These are phyloP conservation scores for Cruciata laevipes DNA, from an alignment of 257 asterid genomes.

Conservation along the genomic window DNA sequence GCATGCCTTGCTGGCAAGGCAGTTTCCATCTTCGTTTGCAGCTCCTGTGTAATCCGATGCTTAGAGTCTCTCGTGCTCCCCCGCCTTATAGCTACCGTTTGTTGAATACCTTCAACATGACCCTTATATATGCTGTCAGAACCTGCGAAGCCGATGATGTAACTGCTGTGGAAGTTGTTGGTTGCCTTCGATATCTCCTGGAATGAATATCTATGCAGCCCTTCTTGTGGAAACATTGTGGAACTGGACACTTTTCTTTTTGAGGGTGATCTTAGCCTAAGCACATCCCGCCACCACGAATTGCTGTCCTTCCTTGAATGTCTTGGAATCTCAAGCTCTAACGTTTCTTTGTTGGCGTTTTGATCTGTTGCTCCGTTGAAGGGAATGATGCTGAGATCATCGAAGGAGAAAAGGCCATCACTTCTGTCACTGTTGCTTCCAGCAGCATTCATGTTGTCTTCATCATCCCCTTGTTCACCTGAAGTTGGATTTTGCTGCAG, in stretches of 20 bases:
- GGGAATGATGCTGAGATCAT: conserved; percentile 27
- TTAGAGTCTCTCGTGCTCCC: conserved; percentile 39
- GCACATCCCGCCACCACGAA: conserved; percentile 44
- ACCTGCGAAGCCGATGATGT: conserved; percentile 46
- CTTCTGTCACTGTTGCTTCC: conserved; percentile 37
- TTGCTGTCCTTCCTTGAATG: conserved; percentile 31
- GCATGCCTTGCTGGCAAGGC: conserved; percentile 26
- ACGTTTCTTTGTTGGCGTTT: conserved; percentile 21
- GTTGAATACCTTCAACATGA: conserved; percentile 29
- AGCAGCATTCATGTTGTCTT: conserved; percentile 24
- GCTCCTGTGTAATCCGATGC: conserved; percentile 36
- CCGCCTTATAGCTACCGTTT: conserved; percentile 41
- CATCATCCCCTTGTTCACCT: conserved; percentile 29
- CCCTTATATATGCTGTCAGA: conserved; percentile 42
- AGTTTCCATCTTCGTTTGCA: conserved; percentile 40
- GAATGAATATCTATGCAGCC: conserved; percentile 34
- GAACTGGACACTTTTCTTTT: conserved; percentile 27
- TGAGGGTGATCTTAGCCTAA: conserved; percentile 41
- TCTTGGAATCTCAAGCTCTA: conserved; percentile 24
- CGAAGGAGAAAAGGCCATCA: conserved; percentile 39
- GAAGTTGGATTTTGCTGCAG: conserved; percentile 38
- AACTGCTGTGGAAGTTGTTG: conserved; percentile 41
- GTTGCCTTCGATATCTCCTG: conserved; percentile 52
- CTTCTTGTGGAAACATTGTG: conserved; percentile 18
- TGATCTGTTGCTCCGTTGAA: conserved; percentile 31